Evolutionary conservation across 306 rosid genomes (phyloP).

Genomic region (Potentilla sterilis): DNA sequence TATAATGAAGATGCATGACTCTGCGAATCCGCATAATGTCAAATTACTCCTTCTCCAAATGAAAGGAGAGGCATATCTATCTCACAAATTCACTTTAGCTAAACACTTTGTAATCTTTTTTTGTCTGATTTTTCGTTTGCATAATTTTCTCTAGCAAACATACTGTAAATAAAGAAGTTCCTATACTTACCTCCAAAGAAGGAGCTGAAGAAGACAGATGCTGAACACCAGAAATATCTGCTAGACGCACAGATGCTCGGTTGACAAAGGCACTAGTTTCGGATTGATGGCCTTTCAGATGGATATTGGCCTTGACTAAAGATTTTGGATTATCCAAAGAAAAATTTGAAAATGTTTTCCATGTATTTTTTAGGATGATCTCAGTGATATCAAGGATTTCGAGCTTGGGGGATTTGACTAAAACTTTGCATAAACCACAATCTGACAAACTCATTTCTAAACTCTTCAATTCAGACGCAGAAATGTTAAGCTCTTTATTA

Average conservation of each 20-base stretch:
- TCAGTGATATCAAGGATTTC: background rate
- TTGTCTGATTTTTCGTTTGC: background rate
- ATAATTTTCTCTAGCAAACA: background rate
- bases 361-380: no score
- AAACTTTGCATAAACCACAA: background rate
- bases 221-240: background rate
- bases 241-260: no score
- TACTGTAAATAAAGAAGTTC: background rate
- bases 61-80: background rate
- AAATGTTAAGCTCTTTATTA: no score
- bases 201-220: background rate
- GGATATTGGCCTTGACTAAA: background rate
- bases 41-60: background rate
- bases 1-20: background rate
- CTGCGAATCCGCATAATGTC: background rate
- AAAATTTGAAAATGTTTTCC: background rate
- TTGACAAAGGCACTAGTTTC: no score
- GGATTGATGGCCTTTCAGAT: background rate
- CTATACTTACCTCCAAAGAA: background rate
- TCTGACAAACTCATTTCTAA: background rate
- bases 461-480: background rate
- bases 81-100: background rate
- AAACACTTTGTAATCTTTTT: background rate
- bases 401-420: background rate
- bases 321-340: background rate